Evolutionary conservation across 768 basidiomycete species (phyloP).

Genomic region (Agaricus subrufescens): DNA sequence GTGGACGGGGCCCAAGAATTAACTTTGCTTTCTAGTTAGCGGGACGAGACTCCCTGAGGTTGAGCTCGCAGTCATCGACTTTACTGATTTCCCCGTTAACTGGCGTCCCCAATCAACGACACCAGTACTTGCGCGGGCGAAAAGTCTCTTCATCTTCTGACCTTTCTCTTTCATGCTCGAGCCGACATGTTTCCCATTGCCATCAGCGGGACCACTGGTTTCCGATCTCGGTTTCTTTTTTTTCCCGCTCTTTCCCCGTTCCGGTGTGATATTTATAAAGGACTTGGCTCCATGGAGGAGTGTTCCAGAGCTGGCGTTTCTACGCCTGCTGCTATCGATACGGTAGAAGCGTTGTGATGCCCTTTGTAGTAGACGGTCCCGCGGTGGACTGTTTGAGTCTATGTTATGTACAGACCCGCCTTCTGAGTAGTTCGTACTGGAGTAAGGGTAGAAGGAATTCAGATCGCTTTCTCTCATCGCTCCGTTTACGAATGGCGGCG

Average conservation of each 20-base stretch:
- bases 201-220: not conserved
- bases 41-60: not conserved
- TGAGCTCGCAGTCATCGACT: not conserved
- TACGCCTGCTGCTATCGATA: not conserved
- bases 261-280: constrained; percentile 35
- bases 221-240: not conserved
- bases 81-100: constrained; percentile 10
- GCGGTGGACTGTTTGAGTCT: not conserved
- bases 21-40: constrained; percentile 1
- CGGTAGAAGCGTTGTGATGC: not conserved
- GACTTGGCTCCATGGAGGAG: constrained; percentile 20
- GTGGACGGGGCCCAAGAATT: not conserved
- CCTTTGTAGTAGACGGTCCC: not conserved
- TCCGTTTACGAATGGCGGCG: not conserved
- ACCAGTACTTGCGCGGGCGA: constrained; percentile 19
- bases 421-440: not conserved
- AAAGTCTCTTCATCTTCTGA: constrained; percentile 18
- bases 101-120: constrained; percentile 22
- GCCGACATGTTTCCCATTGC: not conserved
- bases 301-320: constrained; percentile 2
- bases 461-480: not conserved
- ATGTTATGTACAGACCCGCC: not conserved
- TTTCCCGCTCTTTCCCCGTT: constrained; percentile 11
- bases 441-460: not conserved
- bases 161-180: constrained; percentile 13